Evolutionary conservation across 169 alveolate species (phyloP), one percentile per base, ranked within the genome.

Genomic region (Theileria orientalis): DNA sequence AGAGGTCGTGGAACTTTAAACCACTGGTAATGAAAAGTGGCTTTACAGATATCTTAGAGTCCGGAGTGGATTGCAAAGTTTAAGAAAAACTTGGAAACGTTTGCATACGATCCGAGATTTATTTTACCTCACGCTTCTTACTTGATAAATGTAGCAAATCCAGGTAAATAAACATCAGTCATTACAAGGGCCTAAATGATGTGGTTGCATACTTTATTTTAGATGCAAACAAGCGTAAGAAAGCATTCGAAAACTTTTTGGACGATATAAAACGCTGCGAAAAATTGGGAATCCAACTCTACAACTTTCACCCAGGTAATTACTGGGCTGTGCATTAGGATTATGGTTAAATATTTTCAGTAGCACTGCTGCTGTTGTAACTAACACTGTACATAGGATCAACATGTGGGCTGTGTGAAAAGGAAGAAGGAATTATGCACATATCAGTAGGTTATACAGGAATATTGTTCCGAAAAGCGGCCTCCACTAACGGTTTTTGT

Each of bases 81-180:
- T 63, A 84, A 90, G 29, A 87, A 78, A 44, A 69, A 72, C 51
- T 74, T 90, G 29, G 80, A 67, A 46, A 83, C 54, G 61, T 76
- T 83, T 42, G 72, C 75, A n/a, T 83, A 87, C 37, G 93, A 90
- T 57, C 61, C 61, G 60, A 72, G 70, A 40, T 92, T 73, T 61
- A 83, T 93, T 46, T 76, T 94, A 44, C 97, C 97, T 0, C 97
- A 94, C 66, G 97, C 96, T 6, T 90, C 96, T 14, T 94, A 91
- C 67, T 78, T 94, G 76, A 92, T 94, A 35, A 94, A 94, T 76
- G 30, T 94, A 44, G 97, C 96, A 21, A 94, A 94, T 49, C 97
- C 97, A 7, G 94, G 93, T 90, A 74, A 60, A 59, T 27, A 5
- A 29, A 25, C 9, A 46, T 14, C n/a, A n/a, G 27, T 9, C 27